Conservation (phyloP, 805 yeast genomes). For the Kazachstania viticola region DNA sequence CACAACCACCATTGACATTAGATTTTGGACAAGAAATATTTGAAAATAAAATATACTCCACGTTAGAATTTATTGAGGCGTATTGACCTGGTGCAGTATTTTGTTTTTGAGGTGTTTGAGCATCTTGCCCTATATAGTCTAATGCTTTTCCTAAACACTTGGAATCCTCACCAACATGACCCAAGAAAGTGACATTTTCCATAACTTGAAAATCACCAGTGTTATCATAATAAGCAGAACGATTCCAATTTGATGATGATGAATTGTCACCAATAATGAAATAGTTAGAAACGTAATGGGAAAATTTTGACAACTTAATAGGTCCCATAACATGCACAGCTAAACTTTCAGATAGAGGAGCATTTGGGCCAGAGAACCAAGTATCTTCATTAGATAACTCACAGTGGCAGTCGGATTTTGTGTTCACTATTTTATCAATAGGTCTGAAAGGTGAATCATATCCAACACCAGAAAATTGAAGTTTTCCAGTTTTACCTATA, state of each 20-base stretch:
- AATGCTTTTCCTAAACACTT: constrained; percentile 56
- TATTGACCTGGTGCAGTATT: constrained; percentile 37
- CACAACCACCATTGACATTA: constrained; percentile 48
- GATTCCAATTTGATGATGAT: constrained; percentile 37
- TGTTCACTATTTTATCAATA: constrained; percentile 8
- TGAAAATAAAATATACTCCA: constrained; percentile 50
- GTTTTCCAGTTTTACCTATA: neutral
- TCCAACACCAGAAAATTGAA: constrained; percentile 15
- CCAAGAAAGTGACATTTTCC: constrained; percentile 54
- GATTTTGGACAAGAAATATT: constrained; percentile 42
- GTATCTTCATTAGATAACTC: constrained; percentile 11
- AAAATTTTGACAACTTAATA: constrained; percentile 43
- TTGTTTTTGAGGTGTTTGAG: constrained; percentile 29
- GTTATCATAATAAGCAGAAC: constrained; percentile 43
- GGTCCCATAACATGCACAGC: constrained; percentile 73
- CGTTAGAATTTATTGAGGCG: constrained; percentile 39
- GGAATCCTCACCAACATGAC: constrained; percentile 44
- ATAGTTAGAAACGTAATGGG: constrained; percentile 37
- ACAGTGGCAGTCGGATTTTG: constrained; percentile 13
- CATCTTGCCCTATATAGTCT: constrained; percentile 46
- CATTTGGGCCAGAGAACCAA: constrained; percentile 38
- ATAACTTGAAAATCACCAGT: constrained; percentile 23
- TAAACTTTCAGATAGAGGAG: constrained; percentile 52
- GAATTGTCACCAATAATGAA: constrained; percentile 22
- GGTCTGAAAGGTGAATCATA: constrained; percentile 15